phyloP scores from a whole-genome alignment of 768 basidiomycete species.

The Hebeloma cylindrosporum region DNA sequence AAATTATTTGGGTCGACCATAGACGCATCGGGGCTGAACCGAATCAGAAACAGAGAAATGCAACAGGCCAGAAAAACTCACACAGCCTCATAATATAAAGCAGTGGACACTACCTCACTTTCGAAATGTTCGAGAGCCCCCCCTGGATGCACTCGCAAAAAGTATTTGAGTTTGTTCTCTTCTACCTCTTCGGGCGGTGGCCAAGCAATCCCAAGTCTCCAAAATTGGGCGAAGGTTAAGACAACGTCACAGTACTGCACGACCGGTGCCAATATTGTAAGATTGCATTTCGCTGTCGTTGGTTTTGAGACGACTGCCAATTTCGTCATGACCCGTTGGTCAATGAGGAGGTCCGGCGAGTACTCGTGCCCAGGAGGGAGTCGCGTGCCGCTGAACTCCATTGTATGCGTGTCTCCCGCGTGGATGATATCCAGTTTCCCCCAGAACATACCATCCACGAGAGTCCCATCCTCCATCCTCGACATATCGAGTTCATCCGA shows the following conservation, averaged over 20 bases:
- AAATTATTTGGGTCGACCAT: constrained; percentile 80
- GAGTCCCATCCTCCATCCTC: constrained; percentile 85
- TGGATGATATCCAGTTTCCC: constrained; percentile 85
- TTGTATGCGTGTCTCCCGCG: constrained; percentile 68
- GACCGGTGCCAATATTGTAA: constrained; percentile 70
- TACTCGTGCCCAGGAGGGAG: constrained; percentile 62
- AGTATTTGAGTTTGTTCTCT: constrained; percentile 79
- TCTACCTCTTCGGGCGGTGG: constrained; percentile 69
- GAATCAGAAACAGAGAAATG: neutral
- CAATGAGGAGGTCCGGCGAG: constrained; percentile 68
- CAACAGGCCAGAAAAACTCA: constrained; percentile 35
- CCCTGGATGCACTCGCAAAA: constrained; percentile 79
- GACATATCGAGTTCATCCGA: constrained; percentile 91
- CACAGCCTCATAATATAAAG: constrained; percentile 86
- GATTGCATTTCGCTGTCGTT: constrained; percentile 70
- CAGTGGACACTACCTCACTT: constrained; percentile 74
- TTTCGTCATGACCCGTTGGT: constrained; percentile 75
- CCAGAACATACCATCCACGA: constrained; percentile 86
- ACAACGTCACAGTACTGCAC: constrained; percentile 81
- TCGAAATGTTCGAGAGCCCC: constrained; percentile 88
- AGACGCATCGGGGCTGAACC: constrained; percentile 66
- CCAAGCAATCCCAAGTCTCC: constrained; percentile 78
- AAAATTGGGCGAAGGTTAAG: constrained; percentile 66
- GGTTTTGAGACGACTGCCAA: constrained; percentile 75
- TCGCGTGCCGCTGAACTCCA: constrained; percentile 84